These are phyloP conservation scores for Hyaloscypha hepaticicola DNA, from an alignment of 495 filamentous ascomycete species.

Conservation along the genomic window DNA sequence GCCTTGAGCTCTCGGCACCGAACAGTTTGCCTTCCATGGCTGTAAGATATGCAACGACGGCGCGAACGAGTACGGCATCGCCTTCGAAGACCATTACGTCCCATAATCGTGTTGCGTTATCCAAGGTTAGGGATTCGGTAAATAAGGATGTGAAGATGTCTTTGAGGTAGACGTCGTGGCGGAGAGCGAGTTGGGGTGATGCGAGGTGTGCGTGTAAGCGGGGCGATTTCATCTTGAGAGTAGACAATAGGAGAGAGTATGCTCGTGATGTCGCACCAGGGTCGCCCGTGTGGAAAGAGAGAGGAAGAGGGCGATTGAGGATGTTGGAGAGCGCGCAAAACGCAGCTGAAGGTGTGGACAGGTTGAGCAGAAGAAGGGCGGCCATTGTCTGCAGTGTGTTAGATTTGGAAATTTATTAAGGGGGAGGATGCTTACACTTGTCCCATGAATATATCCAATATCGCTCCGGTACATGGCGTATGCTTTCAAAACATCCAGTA, in stretches of 20 bases:
- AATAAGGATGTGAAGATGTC: slow-evolving; percentile 54
- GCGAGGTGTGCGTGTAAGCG: slow-evolving; percentile 66
- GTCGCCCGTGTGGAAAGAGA: slow-evolving; percentile 84
- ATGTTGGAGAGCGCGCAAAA: slow-evolving; percentile 86
- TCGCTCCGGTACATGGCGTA: slow-evolving; percentile 94
- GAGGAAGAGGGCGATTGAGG: slow-evolving; percentile 82
- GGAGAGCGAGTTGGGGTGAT: slow-evolving; percentile 39
- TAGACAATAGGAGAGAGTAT: slow-evolving; percentile 69
- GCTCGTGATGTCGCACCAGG: slow-evolving; percentile 66
- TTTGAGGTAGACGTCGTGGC: slow-evolving; percentile 50
- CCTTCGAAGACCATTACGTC: slow-evolving; percentile 95
- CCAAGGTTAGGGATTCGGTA: slow-evolving; percentile 58
- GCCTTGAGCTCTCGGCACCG: slow-evolving; percentile 38
- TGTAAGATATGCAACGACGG: slow-evolving; percentile 59
- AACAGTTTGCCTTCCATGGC: slow-evolving; percentile 62
- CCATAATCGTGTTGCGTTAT: slow-evolving; percentile 78
- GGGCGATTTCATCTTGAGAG: slow-evolving; percentile 69
- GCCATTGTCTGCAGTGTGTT: slow-evolving; percentile 64
- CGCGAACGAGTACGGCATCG: slow-evolving; percentile 75
- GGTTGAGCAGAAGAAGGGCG: slow-evolving; percentile 81
- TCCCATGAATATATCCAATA: slow-evolving; percentile 85
- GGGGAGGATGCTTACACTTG: slow-evolving; percentile 59
- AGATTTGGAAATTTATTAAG: slow-evolving; percentile 8
- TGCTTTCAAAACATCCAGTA: slow-evolving; percentile 81
- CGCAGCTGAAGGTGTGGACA: slow-evolving; percentile 65